Conservation (phyloP, 2,329 filamentous ascomycete genomes). For the Colletotrichum simmondsii region DNA sequence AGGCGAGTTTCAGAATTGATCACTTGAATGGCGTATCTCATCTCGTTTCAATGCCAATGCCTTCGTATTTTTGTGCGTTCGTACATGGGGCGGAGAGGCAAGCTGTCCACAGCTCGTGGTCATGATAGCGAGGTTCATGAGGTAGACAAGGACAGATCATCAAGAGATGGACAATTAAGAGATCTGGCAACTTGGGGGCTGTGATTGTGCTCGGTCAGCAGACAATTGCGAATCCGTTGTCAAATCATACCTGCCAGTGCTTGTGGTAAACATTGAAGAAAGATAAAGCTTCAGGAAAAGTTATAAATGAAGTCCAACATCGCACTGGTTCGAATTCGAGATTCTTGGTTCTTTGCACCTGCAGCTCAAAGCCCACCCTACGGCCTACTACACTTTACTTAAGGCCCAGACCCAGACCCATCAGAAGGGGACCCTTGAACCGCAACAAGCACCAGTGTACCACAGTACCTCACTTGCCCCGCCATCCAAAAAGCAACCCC, state of each 20-base stretch:
- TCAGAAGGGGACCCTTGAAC: background rate
- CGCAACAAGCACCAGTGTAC: background rate
- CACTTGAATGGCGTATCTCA: constrained; percentile 3
- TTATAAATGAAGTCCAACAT: constrained; percentile 3
- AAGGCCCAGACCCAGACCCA: background rate
- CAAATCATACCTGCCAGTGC: background rate
- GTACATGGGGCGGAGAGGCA: background rate
- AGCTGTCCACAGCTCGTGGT: background rate
- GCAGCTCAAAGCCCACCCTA: background rate
- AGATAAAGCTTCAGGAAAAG: background rate
- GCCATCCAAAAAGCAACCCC: constrained; percentile 31
- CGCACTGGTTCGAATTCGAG: background rate
- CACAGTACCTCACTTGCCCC: constrained; percentile 26
- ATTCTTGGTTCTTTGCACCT: background rate
- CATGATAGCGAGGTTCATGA: background rate
- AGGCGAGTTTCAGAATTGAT: background rate
- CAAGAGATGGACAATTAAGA: background rate
- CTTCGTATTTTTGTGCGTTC: background rate
- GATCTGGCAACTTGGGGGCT: constrained; percentile 8
- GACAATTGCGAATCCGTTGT: background rate
- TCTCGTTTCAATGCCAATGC: constrained; percentile 27
- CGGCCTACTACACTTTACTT: background rate
- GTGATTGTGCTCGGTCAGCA: background rate
- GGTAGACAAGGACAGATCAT: constrained; percentile 27
- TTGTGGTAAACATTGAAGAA: background rate